Conservation (phyloP, 2,329 filamentous ascomycete genomes). For the Fusarium albosuccineum region DNA sequence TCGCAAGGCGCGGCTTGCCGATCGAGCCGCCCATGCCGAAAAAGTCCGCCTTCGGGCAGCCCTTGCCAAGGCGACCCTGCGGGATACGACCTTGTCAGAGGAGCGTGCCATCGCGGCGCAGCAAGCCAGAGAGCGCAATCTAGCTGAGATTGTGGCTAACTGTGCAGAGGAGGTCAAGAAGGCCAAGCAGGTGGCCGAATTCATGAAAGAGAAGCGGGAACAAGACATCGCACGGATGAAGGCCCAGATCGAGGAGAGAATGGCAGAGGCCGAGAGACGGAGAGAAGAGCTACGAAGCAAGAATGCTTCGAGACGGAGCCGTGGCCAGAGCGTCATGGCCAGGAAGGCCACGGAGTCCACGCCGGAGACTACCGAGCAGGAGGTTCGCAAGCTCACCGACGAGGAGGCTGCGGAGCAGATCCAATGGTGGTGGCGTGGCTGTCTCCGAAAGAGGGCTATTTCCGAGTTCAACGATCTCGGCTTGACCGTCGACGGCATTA, state of each 20-base stretch:
- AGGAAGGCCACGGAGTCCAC: slow-evolving; percentile 64
- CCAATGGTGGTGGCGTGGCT: slow-evolving; percentile 77
- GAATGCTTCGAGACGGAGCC: slow-evolving; percentile 64
- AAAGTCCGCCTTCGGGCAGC: slow-evolving; percentile 84
- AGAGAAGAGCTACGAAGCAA: slow-evolving; percentile 73
- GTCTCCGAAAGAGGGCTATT: slow-evolving; percentile 70
- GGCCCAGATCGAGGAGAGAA: slow-evolving; percentile 82
- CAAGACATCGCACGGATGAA: slow-evolving; percentile 78
- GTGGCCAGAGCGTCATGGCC: slow-evolving; percentile 65
- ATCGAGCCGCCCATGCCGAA: slow-evolving; percentile 84
- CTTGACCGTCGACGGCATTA: slow-evolving; percentile 77
- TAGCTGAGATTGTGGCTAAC: slow-evolving; percentile 83
- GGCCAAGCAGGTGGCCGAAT: slow-evolving; percentile 85
- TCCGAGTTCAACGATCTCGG: slow-evolving; percentile 75
- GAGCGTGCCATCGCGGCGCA: slow-evolving; percentile 83
- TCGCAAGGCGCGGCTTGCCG: slow-evolving; percentile 82
- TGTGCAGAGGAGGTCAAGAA: slow-evolving; percentile 87
- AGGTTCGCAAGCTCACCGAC: slow-evolving; percentile 61
- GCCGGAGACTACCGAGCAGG: slow-evolving; percentile 65
- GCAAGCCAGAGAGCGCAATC: slow-evolving; percentile 81
- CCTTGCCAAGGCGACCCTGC: slow-evolving; percentile 76
- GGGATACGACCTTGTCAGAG: slow-evolving; percentile 75
- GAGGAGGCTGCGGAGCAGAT: slow-evolving; percentile 75
- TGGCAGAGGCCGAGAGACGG: slow-evolving; percentile 81
- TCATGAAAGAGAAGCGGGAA: slow-evolving; percentile 83